Percentiles rank a stretch among this genome's conserved stretches.
phyloP scores from a whole-genome alignment of 2,329 filamentous ascomycete species.

The Fusarium sublunatum region DNA sequence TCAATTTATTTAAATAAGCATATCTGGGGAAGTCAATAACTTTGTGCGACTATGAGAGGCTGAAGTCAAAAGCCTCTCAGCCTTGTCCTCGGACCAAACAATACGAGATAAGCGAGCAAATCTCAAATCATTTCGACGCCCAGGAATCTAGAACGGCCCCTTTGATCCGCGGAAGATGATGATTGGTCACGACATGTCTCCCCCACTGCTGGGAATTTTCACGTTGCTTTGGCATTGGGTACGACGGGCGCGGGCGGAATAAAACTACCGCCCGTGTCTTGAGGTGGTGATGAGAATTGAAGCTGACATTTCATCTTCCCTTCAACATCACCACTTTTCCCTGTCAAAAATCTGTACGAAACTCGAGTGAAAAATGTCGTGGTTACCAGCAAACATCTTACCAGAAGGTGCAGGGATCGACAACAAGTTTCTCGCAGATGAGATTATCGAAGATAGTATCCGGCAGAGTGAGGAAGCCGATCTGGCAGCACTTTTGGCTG shows the following conservation, averaged over 20 bases:
- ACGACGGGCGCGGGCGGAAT: conserved; percentile 14
- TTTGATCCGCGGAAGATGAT: background rate
- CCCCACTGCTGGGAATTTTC: conserved; percentile 25
- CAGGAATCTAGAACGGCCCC: conserved; percentile 32
- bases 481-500: conserved; percentile 23
- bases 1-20: too few relatives aligned
- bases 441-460: conserved; percentile 28
- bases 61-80: conserved; percentile 3
- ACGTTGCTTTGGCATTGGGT: conserved; percentile 29
- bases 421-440: conserved; percentile 12
- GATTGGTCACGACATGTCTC: conserved; percentile 16
- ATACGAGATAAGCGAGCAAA: conserved; percentile 21
- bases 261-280: conserved; percentile 22
- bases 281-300: conserved; percentile 15
- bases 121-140: conserved; percentile 8
- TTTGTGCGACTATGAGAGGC: background rate
- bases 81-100: conserved; percentile 8
- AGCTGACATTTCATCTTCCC: conserved; percentile 21
- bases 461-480: conserved; percentile 4
- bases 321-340: conserved; percentile 17
- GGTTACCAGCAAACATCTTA: conserved; percentile 1
- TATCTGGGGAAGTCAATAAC: too few relatives aligned
- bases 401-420: conserved; percentile 6
- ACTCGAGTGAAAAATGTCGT: conserved; percentile 1
- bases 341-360: background rate